These are phyloP conservation scores for Ganoderma multipileum DNA, from an alignment of 1,284 basidiomycete genomes.

Conservation along the genomic window DNA sequence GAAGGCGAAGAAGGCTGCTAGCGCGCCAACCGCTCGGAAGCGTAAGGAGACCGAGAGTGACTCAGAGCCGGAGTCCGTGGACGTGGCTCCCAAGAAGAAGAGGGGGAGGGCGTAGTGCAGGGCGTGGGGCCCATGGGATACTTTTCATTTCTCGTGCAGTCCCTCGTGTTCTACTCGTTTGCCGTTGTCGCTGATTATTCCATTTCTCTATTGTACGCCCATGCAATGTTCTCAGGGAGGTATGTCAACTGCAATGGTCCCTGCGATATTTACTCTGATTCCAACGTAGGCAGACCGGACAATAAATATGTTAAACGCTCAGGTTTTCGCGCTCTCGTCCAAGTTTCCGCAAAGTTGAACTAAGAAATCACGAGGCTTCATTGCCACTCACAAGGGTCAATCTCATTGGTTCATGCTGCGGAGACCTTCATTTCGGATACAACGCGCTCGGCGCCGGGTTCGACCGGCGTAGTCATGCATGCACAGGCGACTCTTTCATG, in stretches of 20 bases:
- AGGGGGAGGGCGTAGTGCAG: slow-evolving; percentile 15
- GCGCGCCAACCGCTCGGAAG: slow-evolving; percentile 20
- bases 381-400: neutral
- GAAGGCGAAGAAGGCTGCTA: slow-evolving; percentile 23
- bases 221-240: slow-evolving; percentile 1
- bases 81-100: slow-evolving; percentile 39
- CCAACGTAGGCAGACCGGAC: neutral
- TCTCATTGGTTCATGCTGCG: slow-evolving; percentile 13
- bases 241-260: neutral
- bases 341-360: neutral
- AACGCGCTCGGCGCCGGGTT: slow-evolving; percentile 13
- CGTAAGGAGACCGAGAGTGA: slow-evolving; percentile 32
- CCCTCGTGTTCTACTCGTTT: slow-evolving; percentile 8
- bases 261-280: neutral
- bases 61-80: slow-evolving; percentile 33
- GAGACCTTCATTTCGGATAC: slow-evolving; percentile 21
- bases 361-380: neutral
- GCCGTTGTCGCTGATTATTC: slow-evolving; percentile 9
- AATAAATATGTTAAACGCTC: neutral
- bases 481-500: slow-evolving; percentile 12
- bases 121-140: neutral
- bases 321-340: neutral
- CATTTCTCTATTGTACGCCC: neutral
- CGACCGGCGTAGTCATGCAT: slow-evolving; percentile 11
- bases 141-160: slow-evolving; percentile 6